Percentiles rank a stretch among this genome's conserved stretches.
Conservation (phyloP, 176 grass and related monocot species). For the Oryza australiensis region DNA sequence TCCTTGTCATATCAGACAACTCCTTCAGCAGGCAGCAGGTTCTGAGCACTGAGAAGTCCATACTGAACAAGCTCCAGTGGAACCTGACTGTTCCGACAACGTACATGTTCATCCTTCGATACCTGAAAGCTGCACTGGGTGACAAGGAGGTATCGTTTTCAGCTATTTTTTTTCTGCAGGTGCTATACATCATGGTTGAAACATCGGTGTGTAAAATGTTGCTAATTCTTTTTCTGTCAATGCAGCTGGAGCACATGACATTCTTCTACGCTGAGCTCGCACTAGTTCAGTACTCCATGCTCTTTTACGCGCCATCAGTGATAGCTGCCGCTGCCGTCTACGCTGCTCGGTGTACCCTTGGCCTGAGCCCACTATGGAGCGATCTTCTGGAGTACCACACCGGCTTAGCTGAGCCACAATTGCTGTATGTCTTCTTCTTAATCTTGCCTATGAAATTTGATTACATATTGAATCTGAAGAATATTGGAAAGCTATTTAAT, state of each 20-base stretch:
- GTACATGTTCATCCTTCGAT: conserved; percentile 69
- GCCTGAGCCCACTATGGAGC: conserved; percentile 42
- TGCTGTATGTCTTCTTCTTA: conserved; percentile 41
- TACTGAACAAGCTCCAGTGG: conserved; percentile 72
- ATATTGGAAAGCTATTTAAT: not conserved
- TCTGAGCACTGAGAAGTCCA: conserved; percentile 54
- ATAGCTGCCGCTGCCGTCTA: conserved; percentile 44
- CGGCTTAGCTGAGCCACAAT: conserved; percentile 36
- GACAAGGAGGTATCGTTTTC: conserved; percentile 43
- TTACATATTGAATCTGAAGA: not conserved
- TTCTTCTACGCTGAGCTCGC: conserved; percentile 74
- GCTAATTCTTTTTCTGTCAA: not conserved
- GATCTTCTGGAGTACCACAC: conserved; percentile 49
- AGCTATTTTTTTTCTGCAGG: not conserved
- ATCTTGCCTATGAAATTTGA: not conserved
- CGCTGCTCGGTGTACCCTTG: conserved; percentile 49
- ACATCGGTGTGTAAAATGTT: not conserved
- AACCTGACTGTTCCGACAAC: conserved; percentile 72
- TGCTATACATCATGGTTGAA: not conserved
- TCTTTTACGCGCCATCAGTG: conserved; percentile 53
- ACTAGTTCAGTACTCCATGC: conserved; percentile 58
- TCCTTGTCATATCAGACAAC: conserved; percentile 50
- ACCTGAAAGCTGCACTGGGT: conserved; percentile 54
- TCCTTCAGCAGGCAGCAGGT: conserved; percentile 51
- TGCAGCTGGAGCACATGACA: conserved; percentile 74